Evolutionary conservation across 2,329 filamentous ascomycete species (phyloP).

Genomic region (Aspergillus tamarii): DNA sequence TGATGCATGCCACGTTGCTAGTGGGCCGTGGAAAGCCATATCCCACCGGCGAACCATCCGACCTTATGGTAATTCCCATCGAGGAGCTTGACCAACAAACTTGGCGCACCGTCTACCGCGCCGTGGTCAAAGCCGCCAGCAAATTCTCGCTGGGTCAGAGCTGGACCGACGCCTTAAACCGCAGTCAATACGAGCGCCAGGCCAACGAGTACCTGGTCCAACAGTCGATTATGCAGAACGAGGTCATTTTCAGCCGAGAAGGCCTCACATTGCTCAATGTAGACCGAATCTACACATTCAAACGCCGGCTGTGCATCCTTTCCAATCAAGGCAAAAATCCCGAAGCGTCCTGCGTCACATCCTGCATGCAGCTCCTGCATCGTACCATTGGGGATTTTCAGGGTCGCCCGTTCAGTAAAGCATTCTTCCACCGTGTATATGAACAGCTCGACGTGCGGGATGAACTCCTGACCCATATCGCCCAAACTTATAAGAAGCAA

Average conservation of each 20-base stretch:
- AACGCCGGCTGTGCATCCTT: slow-evolving; percentile 45
- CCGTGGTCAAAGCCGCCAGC: slow-evolving; percentile 39
- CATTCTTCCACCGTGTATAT: slow-evolving; percentile 48
- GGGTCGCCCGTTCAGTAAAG: slow-evolving; percentile 47
- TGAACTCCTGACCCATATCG: slow-evolving; percentile 40
- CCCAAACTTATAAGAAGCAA: slow-evolving; percentile 36
- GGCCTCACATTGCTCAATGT: slow-evolving; percentile 48
- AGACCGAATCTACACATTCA: slow-evolving; percentile 50
- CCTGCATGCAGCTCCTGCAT: slow-evolving; percentile 45
- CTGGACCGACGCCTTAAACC: slow-evolving; percentile 44
- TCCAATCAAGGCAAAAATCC: slow-evolving; percentile 33
- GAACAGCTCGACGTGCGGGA: slow-evolving; percentile 45
- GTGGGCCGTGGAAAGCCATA: slow-evolving; percentile 44
- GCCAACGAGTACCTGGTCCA: slow-evolving; percentile 45
- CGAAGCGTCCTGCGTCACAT: slow-evolving; percentile 40
- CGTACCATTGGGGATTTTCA: slow-evolving; percentile 45
- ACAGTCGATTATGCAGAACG: slow-evolving; percentile 49
- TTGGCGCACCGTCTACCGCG: slow-evolving; percentile 36
- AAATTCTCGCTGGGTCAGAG: slow-evolving; percentile 43
- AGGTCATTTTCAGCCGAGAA: slow-evolving; percentile 49
- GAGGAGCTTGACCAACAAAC: slow-evolving; percentile 34
- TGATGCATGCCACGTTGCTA: slow-evolving; percentile 45
- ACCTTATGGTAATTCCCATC: slow-evolving; percentile 44
- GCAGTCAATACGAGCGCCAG: slow-evolving; percentile 38
- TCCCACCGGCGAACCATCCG: slow-evolving; percentile 41